A percentile compares a stretch with the other conserved stretches of the same genome.
phyloP scores from a whole-genome alignment of 345 rosid genomes.

The Viola odorata region DNA sequence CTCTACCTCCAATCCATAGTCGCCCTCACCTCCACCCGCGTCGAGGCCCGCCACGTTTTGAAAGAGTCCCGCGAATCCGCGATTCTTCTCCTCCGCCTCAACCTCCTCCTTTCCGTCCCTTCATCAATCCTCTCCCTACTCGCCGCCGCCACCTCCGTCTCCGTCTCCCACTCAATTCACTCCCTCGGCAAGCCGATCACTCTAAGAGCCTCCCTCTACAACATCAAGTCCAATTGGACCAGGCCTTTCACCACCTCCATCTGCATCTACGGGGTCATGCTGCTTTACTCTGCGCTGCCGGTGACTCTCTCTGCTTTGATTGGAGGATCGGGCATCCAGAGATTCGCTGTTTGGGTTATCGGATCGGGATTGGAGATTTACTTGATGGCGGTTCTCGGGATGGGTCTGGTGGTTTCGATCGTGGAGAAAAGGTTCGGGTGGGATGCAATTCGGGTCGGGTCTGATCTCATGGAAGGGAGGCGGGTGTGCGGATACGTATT shows the following conservation, averaged over 20 bases:
- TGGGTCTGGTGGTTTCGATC: conserved; percentile 57
- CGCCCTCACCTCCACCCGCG: conserved; percentile 36
- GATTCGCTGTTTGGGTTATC: conserved; percentile 20
- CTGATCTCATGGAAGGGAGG: conserved; percentile 45
- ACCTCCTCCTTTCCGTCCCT: conserved; percentile 42
- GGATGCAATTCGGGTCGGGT: conserved; percentile 52
- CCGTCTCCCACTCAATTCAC: conserved; percentile 27
- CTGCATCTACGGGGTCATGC: conserved; percentile 36
- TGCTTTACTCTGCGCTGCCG: conserved; percentile 32
- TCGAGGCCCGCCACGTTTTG: conserved; percentile 61
- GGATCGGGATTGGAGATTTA: conserved; percentile 44
- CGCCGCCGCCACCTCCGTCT: conserved; percentile 31
- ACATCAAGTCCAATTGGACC: conserved; percentile 33
- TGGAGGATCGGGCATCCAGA: conserved; percentile 8
- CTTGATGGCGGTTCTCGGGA: conserved; percentile 51
- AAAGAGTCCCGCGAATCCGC: conserved; percentile 57
- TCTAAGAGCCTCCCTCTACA: conserved; percentile 21
- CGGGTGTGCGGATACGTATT: conserved; percentile 48
- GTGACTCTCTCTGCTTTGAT: conserved; percentile 22
- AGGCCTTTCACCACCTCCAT: conserved; percentile 47
- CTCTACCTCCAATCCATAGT: conserved; percentile 52
- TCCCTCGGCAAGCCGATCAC: conserved; percentile 23
- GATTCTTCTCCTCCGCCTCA: conserved; percentile 49
- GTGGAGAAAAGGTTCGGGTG: conserved; percentile 55
- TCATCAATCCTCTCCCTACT: conserved; percentile 48